Evolutionary conservation across 2,329 filamentous ascomycete genomes (phyloP), one percentile per base, ranked within the genome.

Genomic region (Fusarium multiceps): DNA sequence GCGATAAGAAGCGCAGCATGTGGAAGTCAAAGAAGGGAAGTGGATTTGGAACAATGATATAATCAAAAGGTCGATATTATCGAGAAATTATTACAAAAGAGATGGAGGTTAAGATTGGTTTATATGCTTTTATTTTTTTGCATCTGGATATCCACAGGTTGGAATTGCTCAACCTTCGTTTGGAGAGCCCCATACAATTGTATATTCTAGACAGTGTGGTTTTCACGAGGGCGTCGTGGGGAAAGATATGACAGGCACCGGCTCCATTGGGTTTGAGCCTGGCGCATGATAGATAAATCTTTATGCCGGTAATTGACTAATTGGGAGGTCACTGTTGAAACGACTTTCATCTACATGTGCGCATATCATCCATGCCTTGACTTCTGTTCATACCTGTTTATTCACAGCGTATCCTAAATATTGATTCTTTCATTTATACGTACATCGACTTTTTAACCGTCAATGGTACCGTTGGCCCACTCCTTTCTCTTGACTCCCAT

Each of bases 401-500:
- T 34, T 20, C 40, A 55, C 37, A 25, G 42, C 43, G 23, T 59
- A 46, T 47, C 32, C 55, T 57, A n/a, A 50, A 63, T 13, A 13
- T 37, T 28, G 14, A 21, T 53, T 47, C 34, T 55, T 47, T 63
- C 59, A 63, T 63, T 73, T 27, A 21, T 42, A 20, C 41, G 18
- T 48, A 45, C 41, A 55, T 45, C 42, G 32, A n/a, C 59, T 18
- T 49, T 56, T 60, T 74, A 82, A 34, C 80, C 80, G 63, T 86
- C 85, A 57, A 88, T 83, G 76, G 84, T 86, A 46, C 94, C 94
- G 68, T 90, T 88, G 4, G 88, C 87, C 95, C 94, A 98, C 53
- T 89, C 90, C 80, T 86, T 92, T 78, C 92, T 89, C 89, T 97
- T 98, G 20, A 92, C 87, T 8, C 92, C 94, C 84, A 99, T 87